phyloP scores from a whole-genome alignment of 192 early-diverging fungal species.

The Globomyces pollinis-pini region DNA sequence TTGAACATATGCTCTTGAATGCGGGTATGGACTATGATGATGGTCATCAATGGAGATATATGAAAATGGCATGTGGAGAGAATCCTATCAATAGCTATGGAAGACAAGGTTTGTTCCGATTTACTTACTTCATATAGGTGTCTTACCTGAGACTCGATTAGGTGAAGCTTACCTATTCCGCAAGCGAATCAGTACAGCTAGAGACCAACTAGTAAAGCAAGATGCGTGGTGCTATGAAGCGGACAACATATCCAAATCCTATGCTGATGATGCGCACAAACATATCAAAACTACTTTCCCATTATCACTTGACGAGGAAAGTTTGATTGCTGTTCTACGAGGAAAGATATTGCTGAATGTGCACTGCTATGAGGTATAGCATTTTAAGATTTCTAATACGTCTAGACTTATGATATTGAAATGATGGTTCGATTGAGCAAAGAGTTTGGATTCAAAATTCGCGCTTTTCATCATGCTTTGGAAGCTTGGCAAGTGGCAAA shows the following conservation, averaged over 20 bases:
- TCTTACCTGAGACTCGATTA: constrained; percentile 34
- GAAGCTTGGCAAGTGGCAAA: constrained; percentile 65
- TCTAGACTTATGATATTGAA: constrained; percentile 55
- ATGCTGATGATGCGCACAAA: constrained; percentile 21
- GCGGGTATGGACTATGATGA: constrained; percentile 27
- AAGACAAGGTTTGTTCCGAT: constrained; percentile 3
- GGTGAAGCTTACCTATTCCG: constrained; percentile 63
- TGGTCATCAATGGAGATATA: constrained; percentile 49
- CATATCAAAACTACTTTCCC: constrained; percentile 47
- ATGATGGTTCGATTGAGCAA: constrained; percentile 61
- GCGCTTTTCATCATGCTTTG: constrained; percentile 71
- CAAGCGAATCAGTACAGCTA: constrained; percentile 49
- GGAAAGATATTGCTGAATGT: constrained; percentile 63
- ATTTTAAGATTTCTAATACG: too few relatives aligned
- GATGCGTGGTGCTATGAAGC: constrained; percentile 56
- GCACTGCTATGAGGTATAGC: constrained; percentile 48
- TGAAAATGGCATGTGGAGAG: constrained; percentile 82
- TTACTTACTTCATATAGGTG: too few relatives aligned
- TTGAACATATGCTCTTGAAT: constrained; percentile 63
- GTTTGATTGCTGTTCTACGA: constrained; percentile 57
- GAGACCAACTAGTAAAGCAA: constrained; percentile 29
- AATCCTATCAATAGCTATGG: constrained; percentile 55
- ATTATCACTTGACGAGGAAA: constrained; percentile 50
- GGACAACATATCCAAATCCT: constrained; percentile 13
- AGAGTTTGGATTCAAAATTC: constrained; percentile 68